Conservation (phyloP, 225 moss, liverwort and hornwort species). For the Bryum argenteum region DNA sequence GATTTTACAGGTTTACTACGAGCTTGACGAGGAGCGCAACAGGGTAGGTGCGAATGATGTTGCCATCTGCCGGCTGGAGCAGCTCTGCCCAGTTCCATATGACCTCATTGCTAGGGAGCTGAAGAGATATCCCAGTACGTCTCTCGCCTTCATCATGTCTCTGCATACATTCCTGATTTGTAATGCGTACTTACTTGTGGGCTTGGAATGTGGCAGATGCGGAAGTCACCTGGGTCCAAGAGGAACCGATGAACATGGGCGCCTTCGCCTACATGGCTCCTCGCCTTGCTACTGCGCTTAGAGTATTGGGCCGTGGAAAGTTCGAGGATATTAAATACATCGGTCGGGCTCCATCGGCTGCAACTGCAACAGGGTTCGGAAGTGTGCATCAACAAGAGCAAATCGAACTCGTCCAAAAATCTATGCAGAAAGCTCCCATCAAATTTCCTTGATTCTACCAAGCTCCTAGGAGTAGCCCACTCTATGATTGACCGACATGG, state of each 20-base stretch:
- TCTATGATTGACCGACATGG: neutral
- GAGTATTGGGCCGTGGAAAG: slow-evolving; percentile 58
- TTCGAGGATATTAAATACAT: slow-evolving; percentile 91
- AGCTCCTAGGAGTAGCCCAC: slow-evolving; percentile 10
- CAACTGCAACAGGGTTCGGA: slow-evolving; percentile 95
- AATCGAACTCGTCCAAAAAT: slow-evolving; percentile 69
- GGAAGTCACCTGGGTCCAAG: slow-evolving; percentile 90
- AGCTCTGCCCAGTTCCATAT: slow-evolving; percentile 96
- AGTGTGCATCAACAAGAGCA: slow-evolving; percentile 88
- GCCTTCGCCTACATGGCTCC: slow-evolving; percentile 66
- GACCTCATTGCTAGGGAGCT: slow-evolving; percentile 84
- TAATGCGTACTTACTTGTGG: neutral
- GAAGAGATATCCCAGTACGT: slow-evolving; percentile 90
- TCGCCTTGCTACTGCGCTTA: slow-evolving; percentile 76
- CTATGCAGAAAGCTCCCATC: slow-evolving; percentile 71
- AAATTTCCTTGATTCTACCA: slow-evolving; percentile 41
- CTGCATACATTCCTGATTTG: neutral
- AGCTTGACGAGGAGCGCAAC: slow-evolving; percentile 90
- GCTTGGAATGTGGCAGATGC: slow-evolving; percentile 55
- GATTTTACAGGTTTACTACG: slow-evolving; percentile 76
- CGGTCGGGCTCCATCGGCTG: slow-evolving; percentile 75
- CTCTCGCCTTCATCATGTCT: neutral
- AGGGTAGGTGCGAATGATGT: slow-evolving; percentile 69
- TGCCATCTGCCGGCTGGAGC: slow-evolving; percentile 91
- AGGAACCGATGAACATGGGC: slow-evolving; percentile 99